A percentile compares a stretch with the other conserved stretches of the same genome.
Evolutionary conservation across 441 rosid genomes (phyloP).

Genomic region (Iberis amara): DNA sequence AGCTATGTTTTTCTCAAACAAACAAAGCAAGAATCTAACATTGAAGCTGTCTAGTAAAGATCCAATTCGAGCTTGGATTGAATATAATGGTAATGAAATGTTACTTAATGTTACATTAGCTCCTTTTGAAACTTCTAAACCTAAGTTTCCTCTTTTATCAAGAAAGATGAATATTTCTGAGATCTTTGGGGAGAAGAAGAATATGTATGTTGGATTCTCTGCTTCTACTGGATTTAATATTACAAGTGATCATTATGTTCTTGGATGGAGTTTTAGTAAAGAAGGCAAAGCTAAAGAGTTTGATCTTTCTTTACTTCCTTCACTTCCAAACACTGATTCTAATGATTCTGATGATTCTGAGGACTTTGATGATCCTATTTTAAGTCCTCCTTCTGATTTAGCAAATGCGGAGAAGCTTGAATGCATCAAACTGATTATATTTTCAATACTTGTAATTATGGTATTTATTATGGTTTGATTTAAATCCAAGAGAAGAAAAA

Average conservation of each 20-base stretch:
- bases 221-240: slow-evolving; percentile 26
- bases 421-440: slow-evolving; percentile 5
- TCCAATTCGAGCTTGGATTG: slow-evolving; percentile 28
- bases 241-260: slow-evolving; percentile 16
- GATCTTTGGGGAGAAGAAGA: slow-evolving; percentile 9
- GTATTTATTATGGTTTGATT: slow-evolving; percentile 16
- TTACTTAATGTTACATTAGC: slow-evolving; percentile 30
- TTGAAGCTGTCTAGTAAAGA: slow-evolving; percentile 19
- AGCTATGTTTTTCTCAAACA: slow-evolving; percentile 23
- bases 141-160: slow-evolving; percentile 27
- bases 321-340: slow-evolving; percentile 1
- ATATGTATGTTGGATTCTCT: slow-evolving; percentile 28
- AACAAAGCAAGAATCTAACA: slow-evolving; percentile 23
- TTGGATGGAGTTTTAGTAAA: slow-evolving; percentile 31
- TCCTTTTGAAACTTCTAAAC: slow-evolving; percentile 20
- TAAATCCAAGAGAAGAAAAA: no score
- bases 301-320: slow-evolving; percentile 26
- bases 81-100: slow-evolving; percentile 23
- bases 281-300: slow-evolving; percentile 26
- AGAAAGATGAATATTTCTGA: slow-evolving; percentile 26
- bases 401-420: neutral
- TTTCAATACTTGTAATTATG: slow-evolving; percentile 5
- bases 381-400: slow-evolving; percentile 7
- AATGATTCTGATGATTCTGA: slow-evolving; percentile 9
- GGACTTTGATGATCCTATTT: slow-evolving; percentile 19